Evolutionary conservation across 164 flowering plant genomes (phyloP).

Genomic region (Vitis rotundifolia): DNA sequence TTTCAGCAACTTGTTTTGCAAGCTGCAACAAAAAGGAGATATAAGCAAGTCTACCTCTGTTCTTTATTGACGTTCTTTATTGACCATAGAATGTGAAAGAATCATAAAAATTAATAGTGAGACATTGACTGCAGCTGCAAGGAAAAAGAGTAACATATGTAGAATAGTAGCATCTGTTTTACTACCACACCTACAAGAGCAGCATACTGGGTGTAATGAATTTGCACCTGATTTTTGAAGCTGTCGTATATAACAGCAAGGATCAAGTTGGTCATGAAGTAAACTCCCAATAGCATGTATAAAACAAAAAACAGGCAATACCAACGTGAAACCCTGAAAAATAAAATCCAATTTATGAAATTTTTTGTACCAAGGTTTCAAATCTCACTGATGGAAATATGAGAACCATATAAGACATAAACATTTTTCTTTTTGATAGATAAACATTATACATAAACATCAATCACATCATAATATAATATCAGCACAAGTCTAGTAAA

Average conservation of each 20-base stretch:
- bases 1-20: slow-evolving; percentile 75
- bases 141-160: background rate
- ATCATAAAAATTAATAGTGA: background rate
- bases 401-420: background rate
- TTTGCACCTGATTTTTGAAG: slow-evolving; percentile 78
- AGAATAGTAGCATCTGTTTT: background rate
- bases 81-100: background rate
- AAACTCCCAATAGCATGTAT: slow-evolving; percentile 86
- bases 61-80: slow-evolving; percentile 1
- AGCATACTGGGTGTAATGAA: slow-evolving; percentile 8
- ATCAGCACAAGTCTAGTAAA: too few species aligned
- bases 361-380: background rate
- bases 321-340: slow-evolving; percentile 89
- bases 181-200: background rate
- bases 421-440: background rate
- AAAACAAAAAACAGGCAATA: slow-evolving; percentile 70
- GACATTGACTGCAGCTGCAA: background rate
- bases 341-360: background rate
- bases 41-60: background rate
- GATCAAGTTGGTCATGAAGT: slow-evolving; percentile 86
- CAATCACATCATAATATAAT: too few species aligned
- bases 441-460: background rate
- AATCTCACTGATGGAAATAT: background rate
- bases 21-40: slow-evolving; percentile 49
- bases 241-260: slow-evolving; percentile 97